Base-by-base conservation (phyloP, 2,329 filamentous ascomycete genomes). In the Talaromyces sp. region DNA sequence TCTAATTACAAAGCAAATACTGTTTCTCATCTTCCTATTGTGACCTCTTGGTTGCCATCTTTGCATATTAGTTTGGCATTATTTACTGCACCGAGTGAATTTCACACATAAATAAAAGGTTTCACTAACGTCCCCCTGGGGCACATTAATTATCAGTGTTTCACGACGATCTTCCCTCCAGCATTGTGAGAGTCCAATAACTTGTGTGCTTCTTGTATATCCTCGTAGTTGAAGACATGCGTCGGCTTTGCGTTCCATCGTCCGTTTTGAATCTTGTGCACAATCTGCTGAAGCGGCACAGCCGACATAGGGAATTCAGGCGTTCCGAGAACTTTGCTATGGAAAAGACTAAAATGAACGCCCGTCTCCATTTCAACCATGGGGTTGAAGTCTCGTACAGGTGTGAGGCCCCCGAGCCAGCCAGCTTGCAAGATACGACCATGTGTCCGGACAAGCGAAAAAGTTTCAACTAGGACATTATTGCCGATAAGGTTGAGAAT, bases 321-420 rank as follows among this genome's bases (percentile, higher is more conserved):
- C 68, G 66, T 2, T 61, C 72, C 5, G 74, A 81, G 70, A 3
- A 76, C 75, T 60, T 75, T 76, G 65, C 79, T 81, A 6, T 76
- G 74, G 68, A 81, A 82, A 35, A 82, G 73, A 65, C 76, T 81
- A 64, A 82, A 80, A 65, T 82, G 79, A n/a, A 82, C 78, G 0
- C 79, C 80, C 25, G 74, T 73, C 17, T 75, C 73, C 80, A 82
- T 82, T 69, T 82, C 73, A 7, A 81, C 52, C 67, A 82, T 73
- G 2, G 79, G 80, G 66, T 81, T 81, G 69, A 82, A 95, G 77
- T 78, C 76, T 8, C 80, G 13, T 22, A 49, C 22, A 8, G 47
- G 47, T 6, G 47, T 22, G 4, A 49, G 47, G 3, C 47, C 47
- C 4, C 47, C 47, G 13, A 49, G 47, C 47, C 22, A 49, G 22